These are phyloP conservation scores for Ophiostoma piceae DNA, from an alignment of 2,329 filamentous ascomycete genomes.

Conservation along the genomic window DNA sequence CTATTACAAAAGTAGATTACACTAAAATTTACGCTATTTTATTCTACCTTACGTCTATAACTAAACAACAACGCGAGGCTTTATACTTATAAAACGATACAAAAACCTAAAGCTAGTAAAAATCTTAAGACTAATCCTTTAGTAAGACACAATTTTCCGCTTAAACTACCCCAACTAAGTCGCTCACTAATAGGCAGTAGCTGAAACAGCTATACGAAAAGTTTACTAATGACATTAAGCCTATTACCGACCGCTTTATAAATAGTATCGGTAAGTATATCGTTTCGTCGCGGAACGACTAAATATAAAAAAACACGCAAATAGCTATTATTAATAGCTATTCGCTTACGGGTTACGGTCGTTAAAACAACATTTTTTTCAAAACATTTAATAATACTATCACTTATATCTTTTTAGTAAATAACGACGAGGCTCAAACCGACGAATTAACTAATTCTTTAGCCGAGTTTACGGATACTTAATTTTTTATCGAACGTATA, in stretches of 20 bases:
- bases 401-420: not conserved
- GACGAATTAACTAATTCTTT: not conserved
- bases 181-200: not conserved
- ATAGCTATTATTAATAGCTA: constrained; percentile 54
- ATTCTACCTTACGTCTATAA: constrained; percentile 39
- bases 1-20: constrained; percentile 52
- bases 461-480: not conserved
- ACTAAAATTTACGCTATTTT: constrained; percentile 61
- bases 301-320: constrained; percentile 51
- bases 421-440: not conserved
- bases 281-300: constrained; percentile 43
- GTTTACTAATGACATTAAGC: not conserved
- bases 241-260: constrained; percentile 48
- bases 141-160: not conserved
- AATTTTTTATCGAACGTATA: constrained; percentile 39
- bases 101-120: not conserved
- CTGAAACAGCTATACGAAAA: not conserved
- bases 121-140: not conserved
- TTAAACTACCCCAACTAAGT: too few relatives aligned
- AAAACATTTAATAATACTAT: constrained; percentile 25
- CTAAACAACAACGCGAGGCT: not conserved
- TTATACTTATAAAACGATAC: not conserved
- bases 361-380: constrained; percentile 45
- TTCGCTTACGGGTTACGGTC: constrained; percentile 50
- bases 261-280: constrained; percentile 54